These are phyloP conservation scores for Alectoria sarmentosa DNA, from an alignment of 495 filamentous ascomycete genomes.

Conservation along the genomic window DNA sequence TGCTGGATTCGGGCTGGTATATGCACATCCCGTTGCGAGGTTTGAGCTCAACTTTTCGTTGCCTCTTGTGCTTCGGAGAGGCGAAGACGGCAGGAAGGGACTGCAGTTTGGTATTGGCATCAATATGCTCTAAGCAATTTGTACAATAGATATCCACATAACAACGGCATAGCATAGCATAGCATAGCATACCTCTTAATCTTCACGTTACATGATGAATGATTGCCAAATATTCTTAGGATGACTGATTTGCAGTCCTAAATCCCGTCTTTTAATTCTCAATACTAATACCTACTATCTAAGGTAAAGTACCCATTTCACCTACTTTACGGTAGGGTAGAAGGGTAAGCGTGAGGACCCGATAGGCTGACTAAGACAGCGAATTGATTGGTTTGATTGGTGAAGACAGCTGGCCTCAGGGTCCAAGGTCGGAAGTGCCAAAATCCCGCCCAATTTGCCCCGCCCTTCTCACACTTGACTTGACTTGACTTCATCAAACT, in stretches of 20 bases:
- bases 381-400: background rate
- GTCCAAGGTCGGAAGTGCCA: background rate
- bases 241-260: too few relatives aligned
- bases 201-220: too few relatives aligned
- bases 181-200: too few relatives aligned
- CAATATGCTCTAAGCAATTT: conserved; percentile 64
- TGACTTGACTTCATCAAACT: too few relatives aligned
- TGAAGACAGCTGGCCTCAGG: background rate
- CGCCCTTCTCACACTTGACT: too few relatives aligned
- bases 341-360: too few relatives aligned
- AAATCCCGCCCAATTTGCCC: background rate
- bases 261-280: too few relatives aligned
- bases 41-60: conserved; percentile 95
- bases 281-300: too few relatives aligned
- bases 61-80: conserved; percentile 69
- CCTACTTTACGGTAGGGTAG: too few relatives aligned
- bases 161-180: conserved; percentile 6
- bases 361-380: background rate
- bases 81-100: conserved; percentile 84
- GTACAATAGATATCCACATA: too few relatives aligned
- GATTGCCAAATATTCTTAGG: too few relatives aligned
- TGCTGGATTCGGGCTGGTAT: conserved; percentile 84
- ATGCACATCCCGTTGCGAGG: conserved; percentile 82
- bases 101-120: conserved; percentile 90
- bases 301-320: too few relatives aligned